These are phyloP conservation scores for Prunus armeniaca DNA, from an alignment of 306 rosid genomes.

Conservation along the genomic window DNA sequence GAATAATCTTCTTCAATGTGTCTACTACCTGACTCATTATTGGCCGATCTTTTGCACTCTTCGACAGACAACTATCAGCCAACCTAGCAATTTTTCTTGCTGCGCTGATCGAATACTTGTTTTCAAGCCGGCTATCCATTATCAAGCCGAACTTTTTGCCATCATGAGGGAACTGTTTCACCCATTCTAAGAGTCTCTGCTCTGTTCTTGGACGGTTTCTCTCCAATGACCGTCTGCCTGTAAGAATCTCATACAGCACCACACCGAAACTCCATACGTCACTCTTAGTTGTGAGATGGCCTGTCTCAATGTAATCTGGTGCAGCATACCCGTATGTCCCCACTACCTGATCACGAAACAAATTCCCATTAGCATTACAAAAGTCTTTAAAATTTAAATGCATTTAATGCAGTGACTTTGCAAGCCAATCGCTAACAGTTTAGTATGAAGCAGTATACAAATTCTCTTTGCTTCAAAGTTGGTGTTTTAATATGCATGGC, in stretches of 20 bases:
- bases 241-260: slow-evolving; percentile 68
- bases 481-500: too few relatives aligned
- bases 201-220: slow-evolving; percentile 64
- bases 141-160: slow-evolving; percentile 50
- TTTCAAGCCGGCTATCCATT: slow-evolving; percentile 67
- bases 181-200: slow-evolving; percentile 85
- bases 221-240: slow-evolving; percentile 73
- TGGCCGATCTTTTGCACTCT: slow-evolving; percentile 72
- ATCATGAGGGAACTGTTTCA: slow-evolving; percentile 57
- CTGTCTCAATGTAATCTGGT: slow-evolving; percentile 82
- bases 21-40: slow-evolving; percentile 63
- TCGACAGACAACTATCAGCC: slow-evolving; percentile 59
- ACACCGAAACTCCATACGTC: slow-evolving; percentile 93
- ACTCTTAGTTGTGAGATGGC: slow-evolving; percentile 84
- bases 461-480: too few relatives aligned
- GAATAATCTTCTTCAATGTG: slow-evolving; percentile 57
- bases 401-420: background rate
- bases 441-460: background rate
- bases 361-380: background rate
- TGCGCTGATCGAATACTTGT: slow-evolving; percentile 40
- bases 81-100: slow-evolving; percentile 52
- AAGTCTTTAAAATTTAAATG: background rate
- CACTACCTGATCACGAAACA: slow-evolving; percentile 49
- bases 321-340: slow-evolving; percentile 94
- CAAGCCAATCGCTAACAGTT: background rate